Conservation (phyloP, 1,284 basidiomycete genomes). For the Dichomitus squalens region DNA sequence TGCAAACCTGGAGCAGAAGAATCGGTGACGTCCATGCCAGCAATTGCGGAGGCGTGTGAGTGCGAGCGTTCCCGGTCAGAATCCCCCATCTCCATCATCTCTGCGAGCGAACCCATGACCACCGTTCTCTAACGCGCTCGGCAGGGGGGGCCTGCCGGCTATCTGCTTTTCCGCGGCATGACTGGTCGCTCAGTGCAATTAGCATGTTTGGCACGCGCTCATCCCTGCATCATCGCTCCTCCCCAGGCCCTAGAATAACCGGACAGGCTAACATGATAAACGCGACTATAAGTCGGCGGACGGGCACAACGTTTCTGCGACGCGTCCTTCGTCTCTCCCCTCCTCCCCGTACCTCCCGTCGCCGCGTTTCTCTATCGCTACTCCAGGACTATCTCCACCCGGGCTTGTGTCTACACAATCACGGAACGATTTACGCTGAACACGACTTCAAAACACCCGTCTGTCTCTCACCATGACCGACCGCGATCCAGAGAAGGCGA, state of each 20-base stretch:
- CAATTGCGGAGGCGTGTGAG: neutral
- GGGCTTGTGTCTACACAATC: no score
- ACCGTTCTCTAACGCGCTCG: neutral
- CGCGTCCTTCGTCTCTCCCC: neutral
- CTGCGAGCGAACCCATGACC: constrained; percentile 20
- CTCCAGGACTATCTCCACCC: neutral
- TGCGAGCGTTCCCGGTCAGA: neutral
- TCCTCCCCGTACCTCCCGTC: neutral
- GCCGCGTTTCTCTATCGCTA: neutral
- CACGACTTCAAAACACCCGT: neutral
- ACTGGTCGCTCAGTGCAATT: no score
- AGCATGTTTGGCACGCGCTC: neutral
- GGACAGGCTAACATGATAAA: neutral
- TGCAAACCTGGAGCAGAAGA: neutral
- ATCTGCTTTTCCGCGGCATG: constrained; percentile 10
- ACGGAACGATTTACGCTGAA: neutral
- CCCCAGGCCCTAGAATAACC: neutral
- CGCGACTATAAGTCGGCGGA: neutral
- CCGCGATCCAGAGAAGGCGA: constrained; percentile 11
- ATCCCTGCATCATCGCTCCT: neutral
- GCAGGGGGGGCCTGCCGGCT: constrained; percentile 1
- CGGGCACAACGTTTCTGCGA: neutral
- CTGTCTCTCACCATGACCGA: constrained; percentile 1
- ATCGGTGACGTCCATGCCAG: neutral
- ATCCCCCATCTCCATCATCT: neutral